Conservation (phyloP, 2,329 filamentous ascomycete species). For the Cladosporium sp. region DNA sequence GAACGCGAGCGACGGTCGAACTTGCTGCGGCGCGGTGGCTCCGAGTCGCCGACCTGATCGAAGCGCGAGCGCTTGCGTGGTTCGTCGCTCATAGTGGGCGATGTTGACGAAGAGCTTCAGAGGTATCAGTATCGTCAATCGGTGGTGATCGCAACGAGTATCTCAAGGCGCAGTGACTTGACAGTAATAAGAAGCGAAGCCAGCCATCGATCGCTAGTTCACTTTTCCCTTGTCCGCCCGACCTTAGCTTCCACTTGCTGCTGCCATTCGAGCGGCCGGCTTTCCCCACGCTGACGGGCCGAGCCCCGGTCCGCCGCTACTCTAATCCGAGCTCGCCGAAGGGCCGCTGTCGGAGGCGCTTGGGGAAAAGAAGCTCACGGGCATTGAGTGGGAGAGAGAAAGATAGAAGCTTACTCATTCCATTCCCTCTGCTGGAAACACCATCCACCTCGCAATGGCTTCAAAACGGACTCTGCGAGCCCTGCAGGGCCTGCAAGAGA, state of each 20-base stretch:
- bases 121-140: neutral
- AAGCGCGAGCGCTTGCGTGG: conserved; percentile 90
- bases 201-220: no score
- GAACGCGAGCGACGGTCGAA: conserved; percentile 93
- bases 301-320: no score
- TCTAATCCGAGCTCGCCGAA: no score
- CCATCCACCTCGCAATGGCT: conserved; percentile 26
- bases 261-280: no score
- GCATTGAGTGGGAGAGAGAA: no score
- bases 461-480: conserved; percentile 30
- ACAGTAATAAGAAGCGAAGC: no score
- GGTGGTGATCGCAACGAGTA: no score
- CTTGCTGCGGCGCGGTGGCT: conserved; percentile 66
- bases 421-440: neutral
- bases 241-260: neutral
- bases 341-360: neutral
- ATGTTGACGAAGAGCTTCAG: no score
- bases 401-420: neutral
- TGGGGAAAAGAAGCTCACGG: conserved; percentile 3
- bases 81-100: conserved; percentile 64
- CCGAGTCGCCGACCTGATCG: conserved; percentile 76
- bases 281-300: no score
- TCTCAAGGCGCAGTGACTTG: no score
- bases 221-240: no score
- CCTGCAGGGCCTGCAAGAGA: conserved; percentile 18